Conservation (phyloP, 306 rosid species). For the Lithocarpus polystachyus region DNA sequence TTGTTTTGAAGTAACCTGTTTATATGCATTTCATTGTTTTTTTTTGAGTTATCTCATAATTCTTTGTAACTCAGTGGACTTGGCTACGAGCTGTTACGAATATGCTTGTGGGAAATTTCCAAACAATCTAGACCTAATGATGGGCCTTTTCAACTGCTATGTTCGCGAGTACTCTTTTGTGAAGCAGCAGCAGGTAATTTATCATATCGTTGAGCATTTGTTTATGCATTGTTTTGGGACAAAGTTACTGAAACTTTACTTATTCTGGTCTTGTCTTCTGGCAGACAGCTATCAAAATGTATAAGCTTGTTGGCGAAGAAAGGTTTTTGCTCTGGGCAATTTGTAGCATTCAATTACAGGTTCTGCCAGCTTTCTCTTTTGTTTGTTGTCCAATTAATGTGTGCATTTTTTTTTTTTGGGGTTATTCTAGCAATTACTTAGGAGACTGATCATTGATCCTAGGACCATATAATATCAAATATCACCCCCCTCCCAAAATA, state of each 20-base stretch:
- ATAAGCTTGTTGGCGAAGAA: constrained; percentile 90
- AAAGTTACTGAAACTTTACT: background rate
- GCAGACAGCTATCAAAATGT: constrained; percentile 99
- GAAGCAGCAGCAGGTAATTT: constrained; percentile 90
- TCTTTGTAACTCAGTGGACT: constrained; percentile 60
- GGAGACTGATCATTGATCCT: too few relatives aligned
- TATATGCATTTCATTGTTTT: constrained; percentile 4
- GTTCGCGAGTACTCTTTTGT: constrained; percentile 95
- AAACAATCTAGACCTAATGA: constrained; percentile 72
- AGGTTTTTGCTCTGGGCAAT: constrained; percentile 96
- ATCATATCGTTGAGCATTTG: background rate
- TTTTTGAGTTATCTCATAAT: constrained; percentile 17
- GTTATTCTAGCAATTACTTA: too few relatives aligned
- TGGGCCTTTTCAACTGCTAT: constrained; percentile 93
- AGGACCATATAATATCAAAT: too few relatives aligned
- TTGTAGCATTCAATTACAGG: constrained; percentile 99
- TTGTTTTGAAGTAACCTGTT: constrained; percentile 8
- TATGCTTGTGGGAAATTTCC: constrained; percentile 85
- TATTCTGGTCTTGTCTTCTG: constrained; percentile 14
- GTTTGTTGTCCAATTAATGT: background rate
- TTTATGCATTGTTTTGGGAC: background rate
- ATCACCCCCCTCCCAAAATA: too few relatives aligned
- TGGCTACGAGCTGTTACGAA: constrained; percentile 88
- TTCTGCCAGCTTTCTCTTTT: constrained; percentile 25
- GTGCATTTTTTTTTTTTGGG: background rate